Evolutionary conservation across 371 early-diverging fungal genomes (phyloP).

Genomic region (Mycotypha africana): DNA sequence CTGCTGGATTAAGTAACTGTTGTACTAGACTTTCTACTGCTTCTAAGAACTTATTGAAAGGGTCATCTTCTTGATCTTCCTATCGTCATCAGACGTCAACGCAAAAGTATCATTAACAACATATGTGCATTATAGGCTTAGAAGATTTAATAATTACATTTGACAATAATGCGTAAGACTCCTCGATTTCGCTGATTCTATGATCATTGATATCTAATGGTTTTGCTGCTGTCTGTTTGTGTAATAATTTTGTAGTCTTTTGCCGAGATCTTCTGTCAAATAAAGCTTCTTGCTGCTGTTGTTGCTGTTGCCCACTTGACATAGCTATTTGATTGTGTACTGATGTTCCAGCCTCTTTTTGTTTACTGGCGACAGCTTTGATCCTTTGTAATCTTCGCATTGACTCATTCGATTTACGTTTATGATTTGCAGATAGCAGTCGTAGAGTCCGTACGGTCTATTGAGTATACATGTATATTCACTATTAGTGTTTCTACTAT

Average conservation of each 20-base stretch:
- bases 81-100: background rate
- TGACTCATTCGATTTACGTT: constrained; percentile 12
- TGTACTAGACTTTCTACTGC: constrained; percentile 69
- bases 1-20: constrained; percentile 64
- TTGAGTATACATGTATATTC: no score
- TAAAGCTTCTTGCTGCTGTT: no score
- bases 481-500: no score
- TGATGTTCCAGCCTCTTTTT: no score
- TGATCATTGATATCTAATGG: no score
- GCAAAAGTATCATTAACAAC: no score
- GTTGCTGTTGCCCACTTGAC: no score
- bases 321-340: no score
- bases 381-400: constrained; percentile 14
- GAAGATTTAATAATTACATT: constrained; percentile 1
- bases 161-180: constrained; percentile 19
- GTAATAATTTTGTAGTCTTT: no score
- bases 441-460: constrained; percentile 15
- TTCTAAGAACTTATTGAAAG: constrained; percentile 83
- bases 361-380: no score
- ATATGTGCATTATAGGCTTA: background rate
- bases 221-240: no score
- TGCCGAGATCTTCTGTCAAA: no score
- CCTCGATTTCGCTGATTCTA: constrained; percentile 9
- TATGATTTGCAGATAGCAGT: constrained; percentile 14
- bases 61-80: constrained; percentile 49